Percentiles rank a stretch among this genome's conserved stretches.
These are phyloP conservation scores for Trametes sanguinea DNA, from an alignment of 768 basidiomycete species.

Conservation along the genomic window DNA sequence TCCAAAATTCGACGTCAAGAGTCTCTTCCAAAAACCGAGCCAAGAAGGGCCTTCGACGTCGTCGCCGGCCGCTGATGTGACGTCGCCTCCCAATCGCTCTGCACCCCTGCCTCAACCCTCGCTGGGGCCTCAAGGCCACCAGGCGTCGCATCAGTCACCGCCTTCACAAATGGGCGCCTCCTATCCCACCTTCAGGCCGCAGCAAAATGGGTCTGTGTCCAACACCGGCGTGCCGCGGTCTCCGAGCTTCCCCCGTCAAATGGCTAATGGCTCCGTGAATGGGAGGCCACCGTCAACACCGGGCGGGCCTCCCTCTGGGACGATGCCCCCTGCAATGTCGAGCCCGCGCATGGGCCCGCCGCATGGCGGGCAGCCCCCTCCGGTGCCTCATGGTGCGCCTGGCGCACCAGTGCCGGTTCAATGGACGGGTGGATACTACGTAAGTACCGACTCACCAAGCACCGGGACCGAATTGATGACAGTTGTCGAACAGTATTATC, in stretches of 20 bases:
- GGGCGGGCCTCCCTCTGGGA: conserved; percentile 21
- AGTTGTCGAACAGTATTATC: conserved; percentile 40
- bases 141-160: conserved; percentile 30
- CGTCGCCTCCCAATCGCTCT: conserved; percentile 59
- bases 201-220: conserved; percentile 35
- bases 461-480: conserved; percentile 10
- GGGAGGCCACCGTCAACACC: conserved; percentile 36
- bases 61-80: conserved; percentile 39
- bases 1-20: conserved; percentile 55
- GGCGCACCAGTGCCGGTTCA: conserved; percentile 40
- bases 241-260: conserved; percentile 61
- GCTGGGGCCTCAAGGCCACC: conserved; percentile 34
- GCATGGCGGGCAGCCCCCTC: conserved; percentile 53
- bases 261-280: conserved; percentile 61
- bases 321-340: conserved; percentile 53
- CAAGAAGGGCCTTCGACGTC: conserved; percentile 28
- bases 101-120: conserved; percentile 53
- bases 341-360: conserved; percentile 70
- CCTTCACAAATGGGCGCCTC: conserved; percentile 48
- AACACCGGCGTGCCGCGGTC: conserved; percentile 51
- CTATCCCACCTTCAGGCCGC: conserved; percentile 43
- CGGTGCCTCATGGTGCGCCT: conserved; percentile 47
- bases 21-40: conserved; percentile 57
- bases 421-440: conserved; percentile 56
- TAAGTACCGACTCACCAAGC: conserved; percentile 36